Evolutionary conservation across 148 eudicot species (phyloP), one percentile per base, ranked within the genome.

Genomic region (Silene uniflora): DNA sequence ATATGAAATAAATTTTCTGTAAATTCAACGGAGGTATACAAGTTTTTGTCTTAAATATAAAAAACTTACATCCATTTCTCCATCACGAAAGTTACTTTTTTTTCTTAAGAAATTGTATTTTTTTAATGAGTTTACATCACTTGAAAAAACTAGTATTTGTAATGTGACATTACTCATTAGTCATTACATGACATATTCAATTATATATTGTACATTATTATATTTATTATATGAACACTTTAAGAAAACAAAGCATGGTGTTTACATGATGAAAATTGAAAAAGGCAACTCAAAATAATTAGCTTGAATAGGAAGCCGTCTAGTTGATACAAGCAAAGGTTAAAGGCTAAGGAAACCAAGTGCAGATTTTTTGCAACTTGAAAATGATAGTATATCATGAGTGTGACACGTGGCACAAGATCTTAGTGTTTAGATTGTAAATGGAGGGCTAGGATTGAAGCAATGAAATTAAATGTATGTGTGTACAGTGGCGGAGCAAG

Each of bases 271-370:
- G 16, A 13, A 16, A 17, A 47, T 1, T 25, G 19, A 42, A 60
- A 23, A 18, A 19, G 54, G 52, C 21, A 55, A 49, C 61, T 60
- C 22, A 18, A 12, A n/a, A 60, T 14, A 29, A 73, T 73, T 10
- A 76, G 66, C 79, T 76, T 76, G 67, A 76, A 67, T 3, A 35
- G 17, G 73, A 76, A 76, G 79, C 4, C 69, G 79, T 17, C 69
- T 73, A 32, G 17, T 60, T 44, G 65, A 55, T 42, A 29, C 10
- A 27, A 21, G 59, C 25, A 65, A 65, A 55, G 78, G 52, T 66
- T 66, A 66, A 52, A 69, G 49, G 62, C 23, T 29, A 56, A 47
- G 70, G 14, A 64, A 64, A 39, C 7, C 7, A 39, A 39, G 12
- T 21, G 42, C 9, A 14, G 46, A 39, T 39, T 39, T 6, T 39